Conservation (phyloP, 345 rosid genomes). For the Hibiscus tridactylites region DNA sequence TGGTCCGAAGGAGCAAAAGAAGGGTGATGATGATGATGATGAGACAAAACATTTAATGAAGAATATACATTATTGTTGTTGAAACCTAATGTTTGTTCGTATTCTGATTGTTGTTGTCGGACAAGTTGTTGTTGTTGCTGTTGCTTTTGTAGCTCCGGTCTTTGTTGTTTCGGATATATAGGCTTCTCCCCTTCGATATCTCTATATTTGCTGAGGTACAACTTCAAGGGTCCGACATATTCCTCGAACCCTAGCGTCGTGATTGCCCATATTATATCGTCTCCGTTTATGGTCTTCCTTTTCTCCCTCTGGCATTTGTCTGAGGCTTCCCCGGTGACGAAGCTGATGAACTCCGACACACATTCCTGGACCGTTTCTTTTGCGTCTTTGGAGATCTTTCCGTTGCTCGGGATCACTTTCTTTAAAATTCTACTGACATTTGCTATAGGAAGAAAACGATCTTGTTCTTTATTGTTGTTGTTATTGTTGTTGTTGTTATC, state of each 20-base stretch:
- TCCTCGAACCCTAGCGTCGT: conserved; percentile 69
- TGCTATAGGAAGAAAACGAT: conserved; percentile 61
- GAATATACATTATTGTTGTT: background rate
- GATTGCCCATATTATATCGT: conserved; percentile 69
- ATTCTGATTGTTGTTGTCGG: background rate
- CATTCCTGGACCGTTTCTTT: conserved; percentile 71
- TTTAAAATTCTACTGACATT: conserved; percentile 74
- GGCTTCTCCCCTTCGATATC: conserved; percentile 61
- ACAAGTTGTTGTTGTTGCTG: background rate
- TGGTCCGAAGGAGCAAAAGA: conserved; percentile 34
- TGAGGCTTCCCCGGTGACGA: conserved; percentile 64
- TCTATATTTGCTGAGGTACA: conserved; percentile 45
- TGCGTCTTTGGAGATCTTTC: conserved; percentile 64
- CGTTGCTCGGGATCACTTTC: conserved; percentile 51
- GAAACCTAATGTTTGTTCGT: background rate
- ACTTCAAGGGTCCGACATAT: conserved; percentile 44
- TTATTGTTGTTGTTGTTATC: conserved; percentile 13
- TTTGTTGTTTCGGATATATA: conserved; percentile 47
- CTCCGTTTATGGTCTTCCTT: conserved; percentile 64
- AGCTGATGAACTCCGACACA: conserved; percentile 67
- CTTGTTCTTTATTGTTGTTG: conserved; percentile 47
- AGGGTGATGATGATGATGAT: conserved; percentile 7
- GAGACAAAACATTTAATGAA: background rate
- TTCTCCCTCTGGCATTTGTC: conserved; percentile 66
- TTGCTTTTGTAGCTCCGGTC: conserved; percentile 8